Percentiles rank a stretch among this genome's conserved stretches.
Evolutionary conservation across 257 asterid species (phyloP).

Genomic region (Scutellaria galericulata): DNA sequence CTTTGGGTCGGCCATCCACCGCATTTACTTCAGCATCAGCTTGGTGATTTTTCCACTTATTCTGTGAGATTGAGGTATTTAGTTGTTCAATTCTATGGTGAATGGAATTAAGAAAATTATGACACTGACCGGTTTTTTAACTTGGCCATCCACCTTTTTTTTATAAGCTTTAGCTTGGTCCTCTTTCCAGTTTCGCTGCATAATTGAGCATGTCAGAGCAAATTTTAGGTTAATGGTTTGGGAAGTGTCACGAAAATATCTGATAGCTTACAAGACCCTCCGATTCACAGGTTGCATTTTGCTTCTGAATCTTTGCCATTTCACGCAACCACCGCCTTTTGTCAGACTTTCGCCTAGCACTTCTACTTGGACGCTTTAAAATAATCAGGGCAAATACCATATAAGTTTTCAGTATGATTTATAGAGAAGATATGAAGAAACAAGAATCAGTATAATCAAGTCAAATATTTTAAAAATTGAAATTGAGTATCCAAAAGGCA

Average conservation of each 20-base stretch:
- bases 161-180: slow-evolving; percentile 56
- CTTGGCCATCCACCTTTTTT: slow-evolving; percentile 43
- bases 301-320: slow-evolving; percentile 78
- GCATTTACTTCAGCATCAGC: slow-evolving; percentile 46
- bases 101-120: slow-evolving; percentile 3
- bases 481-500: slow-evolving; percentile 14
- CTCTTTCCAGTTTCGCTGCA: slow-evolving; percentile 76
- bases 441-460: slow-evolving; percentile 5
- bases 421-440: slow-evolving; percentile 17
- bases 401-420: slow-evolving; percentile 26
- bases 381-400: slow-evolving; percentile 26
- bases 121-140: slow-evolving; percentile 52
- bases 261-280: slow-evolving; percentile 68
- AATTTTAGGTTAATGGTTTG: slow-evolving; percentile 12
- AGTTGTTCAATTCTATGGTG: slow-evolving; percentile 25
- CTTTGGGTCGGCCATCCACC: slow-evolving; percentile 61
- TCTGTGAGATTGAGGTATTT: slow-evolving; percentile 37
- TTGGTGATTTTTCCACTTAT: slow-evolving; percentile 49
- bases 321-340: slow-evolving; percentile 76
- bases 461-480: slow-evolving; percentile 12
- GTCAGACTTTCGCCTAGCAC: slow-evolving; percentile 67
- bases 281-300: slow-evolving; percentile 55
- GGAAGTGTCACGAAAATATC: slow-evolving; percentile 30
- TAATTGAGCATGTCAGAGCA: slow-evolving; percentile 37
- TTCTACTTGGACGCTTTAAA: slow-evolving; percentile 77